Conservation (phyloP, 257 asterid genomes). For the Solanum chilense region DNA sequence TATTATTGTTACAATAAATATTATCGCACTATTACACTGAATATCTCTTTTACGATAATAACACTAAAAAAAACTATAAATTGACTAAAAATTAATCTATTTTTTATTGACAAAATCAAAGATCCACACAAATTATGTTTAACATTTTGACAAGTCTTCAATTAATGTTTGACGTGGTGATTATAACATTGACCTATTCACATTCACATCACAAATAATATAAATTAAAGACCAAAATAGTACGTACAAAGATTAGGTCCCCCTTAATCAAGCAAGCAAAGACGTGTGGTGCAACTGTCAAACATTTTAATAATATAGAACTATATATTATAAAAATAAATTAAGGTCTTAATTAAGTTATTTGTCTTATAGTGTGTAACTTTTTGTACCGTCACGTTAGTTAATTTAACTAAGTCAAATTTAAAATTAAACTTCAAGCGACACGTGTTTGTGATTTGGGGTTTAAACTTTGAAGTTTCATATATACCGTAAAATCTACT, state of each 20-base stretch:
- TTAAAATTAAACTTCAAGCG: background rate
- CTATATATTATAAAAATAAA: background rate
- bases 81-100: background rate
- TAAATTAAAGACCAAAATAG: background rate
- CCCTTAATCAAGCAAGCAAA: background rate
- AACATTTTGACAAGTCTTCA: background rate
- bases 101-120: background rate
- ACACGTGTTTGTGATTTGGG: too few species aligned
- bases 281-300: background rate
- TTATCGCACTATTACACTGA: fast-evolving
- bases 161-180: background rate
- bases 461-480: too few species aligned
- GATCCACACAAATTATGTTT: background rate
- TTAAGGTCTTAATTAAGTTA: background rate
- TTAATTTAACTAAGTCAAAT: background rate
- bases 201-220: background rate
- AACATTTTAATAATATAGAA: background rate
- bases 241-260: background rate
- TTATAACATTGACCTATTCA: background rate
- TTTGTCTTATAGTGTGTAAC: background rate
- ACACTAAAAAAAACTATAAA: background rate
- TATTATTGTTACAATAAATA: too few species aligned
- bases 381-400: background rate
- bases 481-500: too few species aligned
- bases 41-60: background rate